A percentile compares a stretch with the other conserved stretches of the same genome.
phyloP scores from a whole-genome alignment of 2,329 filamentous ascomycete species.

The Penicillium italicum region DNA sequence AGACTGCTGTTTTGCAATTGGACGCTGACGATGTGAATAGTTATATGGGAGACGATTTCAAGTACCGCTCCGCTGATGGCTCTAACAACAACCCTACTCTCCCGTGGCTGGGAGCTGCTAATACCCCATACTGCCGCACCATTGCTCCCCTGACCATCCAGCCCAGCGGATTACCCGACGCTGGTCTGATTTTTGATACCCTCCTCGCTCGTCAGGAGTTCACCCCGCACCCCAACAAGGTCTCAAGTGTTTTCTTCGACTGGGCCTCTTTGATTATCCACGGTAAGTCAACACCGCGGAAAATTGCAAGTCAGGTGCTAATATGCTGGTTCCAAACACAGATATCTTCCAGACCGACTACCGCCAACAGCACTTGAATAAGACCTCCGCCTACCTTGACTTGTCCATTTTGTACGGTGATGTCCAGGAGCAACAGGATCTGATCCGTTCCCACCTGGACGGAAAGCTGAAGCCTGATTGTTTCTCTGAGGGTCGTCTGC shows the following conservation, averaged over 20 bases:
- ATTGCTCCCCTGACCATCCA: slow-evolving; percentile 57
- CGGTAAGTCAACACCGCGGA: slow-evolving; percentile 41
- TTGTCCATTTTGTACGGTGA: slow-evolving; percentile 69
- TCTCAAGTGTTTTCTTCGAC: slow-evolving; percentile 69
- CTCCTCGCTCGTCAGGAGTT: slow-evolving; percentile 43
- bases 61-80: slow-evolving; percentile 67
- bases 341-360: slow-evolving; percentile 70
- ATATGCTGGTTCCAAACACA: slow-evolving; percentile 14
- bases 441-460: slow-evolving; percentile 61
- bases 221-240: slow-evolving; percentile 62
- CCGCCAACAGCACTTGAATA: slow-evolving; percentile 56
- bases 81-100: slow-evolving; percentile 67
- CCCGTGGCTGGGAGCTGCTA: slow-evolving; percentile 64
- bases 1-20: not conserved
- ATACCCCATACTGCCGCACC: slow-evolving; percentile 63
- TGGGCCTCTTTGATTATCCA: slow-evolving; percentile 72
- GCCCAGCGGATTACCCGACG: slow-evolving; percentile 65
- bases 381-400: slow-evolving; percentile 70
- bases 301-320: not conserved
- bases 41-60: slow-evolving; percentile 53
- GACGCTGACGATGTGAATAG: slow-evolving; percentile 25
- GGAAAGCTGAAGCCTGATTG: slow-evolving; percentile 69
- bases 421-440: slow-evolving; percentile 47
- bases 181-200: slow-evolving; percentile 49
- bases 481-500: slow-evolving; percentile 67